Evolutionary conservation across 768 basidiomycete genomes (phyloP).

Genomic region (Pleurotus ostreatus): DNA sequence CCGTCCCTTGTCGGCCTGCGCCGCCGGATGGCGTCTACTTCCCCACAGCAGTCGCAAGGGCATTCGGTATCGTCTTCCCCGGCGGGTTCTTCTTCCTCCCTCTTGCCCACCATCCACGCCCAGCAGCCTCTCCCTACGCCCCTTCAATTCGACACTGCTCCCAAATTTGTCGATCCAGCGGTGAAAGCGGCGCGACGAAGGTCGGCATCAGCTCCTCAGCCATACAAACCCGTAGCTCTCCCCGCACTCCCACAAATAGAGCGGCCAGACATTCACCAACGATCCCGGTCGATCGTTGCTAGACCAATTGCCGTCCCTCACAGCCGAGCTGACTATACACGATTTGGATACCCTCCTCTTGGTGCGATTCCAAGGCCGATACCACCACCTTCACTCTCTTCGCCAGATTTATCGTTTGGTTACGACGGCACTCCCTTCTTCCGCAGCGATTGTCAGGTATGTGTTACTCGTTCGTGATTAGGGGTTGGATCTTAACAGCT

Average conservation of each 20-base stretch:
- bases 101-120: not conserved
- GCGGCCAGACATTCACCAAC: not conserved
- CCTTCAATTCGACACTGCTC: constrained; percentile 3
- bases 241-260: not conserved
- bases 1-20: constrained; percentile 17
- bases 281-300: constrained; percentile 8
- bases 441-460: not conserved
- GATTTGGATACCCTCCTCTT: not conserved
- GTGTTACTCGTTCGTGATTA: not conserved
- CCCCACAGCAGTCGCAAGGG: not conserved
- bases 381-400: constrained; percentile 5
- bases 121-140: not conserved
- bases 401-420: not conserved
- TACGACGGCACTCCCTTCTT: not conserved
- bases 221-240: not conserved
- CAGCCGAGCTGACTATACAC: not conserved
- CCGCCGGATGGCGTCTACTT: constrained; percentile 10
- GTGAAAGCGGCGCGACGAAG: constrained; percentile 23
- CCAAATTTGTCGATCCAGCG: constrained; percentile 14
- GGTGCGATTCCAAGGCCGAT: not conserved
- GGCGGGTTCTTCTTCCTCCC: not conserved
- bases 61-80: not conserved
- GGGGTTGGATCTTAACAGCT: not conserved
- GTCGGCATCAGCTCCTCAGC: constrained; percentile 29
- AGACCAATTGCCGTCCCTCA: constrained; percentile 4